phyloP scores from a whole-genome alignment of 345 rosid species.

The Salix caprea region DNA sequence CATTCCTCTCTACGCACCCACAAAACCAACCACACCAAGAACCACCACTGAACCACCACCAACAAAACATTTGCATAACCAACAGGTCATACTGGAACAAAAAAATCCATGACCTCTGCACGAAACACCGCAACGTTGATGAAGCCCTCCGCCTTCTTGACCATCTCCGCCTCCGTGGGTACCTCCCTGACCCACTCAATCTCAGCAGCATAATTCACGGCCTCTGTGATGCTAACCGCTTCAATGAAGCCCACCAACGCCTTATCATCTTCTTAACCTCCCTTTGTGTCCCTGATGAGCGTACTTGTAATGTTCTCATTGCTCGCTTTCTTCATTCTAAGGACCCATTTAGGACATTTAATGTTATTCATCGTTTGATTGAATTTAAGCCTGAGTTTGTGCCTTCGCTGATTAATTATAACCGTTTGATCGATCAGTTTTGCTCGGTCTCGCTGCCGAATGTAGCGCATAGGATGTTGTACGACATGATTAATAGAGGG shows the following conservation, averaged over 20 bases:
- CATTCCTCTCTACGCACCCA: conserved; percentile 4
- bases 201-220: conserved; percentile 66
- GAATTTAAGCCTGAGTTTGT: conserved; percentile 53
- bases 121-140: conserved; percentile 35
- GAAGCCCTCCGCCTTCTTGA: conserved; percentile 51
- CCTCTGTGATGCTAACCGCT: conserved; percentile 57
- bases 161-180: conserved; percentile 46
- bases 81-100: conserved; percentile 53
- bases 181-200: conserved; percentile 53
- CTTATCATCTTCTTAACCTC: conserved; percentile 43
- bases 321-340: conserved; percentile 63
- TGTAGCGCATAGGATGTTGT: conserved; percentile 54
- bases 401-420: conserved; percentile 63
- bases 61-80: conserved; percentile 24
- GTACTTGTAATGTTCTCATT: conserved; percentile 62
- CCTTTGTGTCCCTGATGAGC: conserved; percentile 55
- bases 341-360: conserved; percentile 40
- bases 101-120: conserved; percentile 52
- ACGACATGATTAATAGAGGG: conserved; percentile 57
- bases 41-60: neutral
- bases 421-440: conserved; percentile 66
- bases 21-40: neutral
- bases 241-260: conserved; percentile 59
- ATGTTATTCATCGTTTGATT: conserved; percentile 42
- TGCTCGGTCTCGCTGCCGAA: conserved; percentile 38